Evolutionary conservation across 345 rosid genomes (phyloP).

Genomic region (Balakata baccata): DNA sequence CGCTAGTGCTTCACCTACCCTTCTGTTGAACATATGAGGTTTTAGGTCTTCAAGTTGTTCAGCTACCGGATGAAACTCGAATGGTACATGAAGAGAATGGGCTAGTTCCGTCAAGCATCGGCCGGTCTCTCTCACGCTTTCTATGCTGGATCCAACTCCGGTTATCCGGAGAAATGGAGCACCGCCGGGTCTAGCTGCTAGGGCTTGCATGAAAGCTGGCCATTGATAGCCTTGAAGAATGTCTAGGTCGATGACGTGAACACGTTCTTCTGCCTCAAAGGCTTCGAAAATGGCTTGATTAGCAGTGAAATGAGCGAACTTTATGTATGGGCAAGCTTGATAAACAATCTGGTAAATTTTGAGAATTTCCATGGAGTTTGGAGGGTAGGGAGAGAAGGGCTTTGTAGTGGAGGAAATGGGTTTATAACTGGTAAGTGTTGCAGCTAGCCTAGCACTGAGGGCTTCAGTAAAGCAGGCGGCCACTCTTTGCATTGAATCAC

Average conservation of each 20-base stretch:
- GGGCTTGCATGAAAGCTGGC: slow-evolving; percentile 81
- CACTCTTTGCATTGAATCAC: slow-evolving; percentile 67
- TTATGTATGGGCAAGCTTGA: slow-evolving; percentile 65
- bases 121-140: slow-evolving; percentile 50
- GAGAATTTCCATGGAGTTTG: slow-evolving; percentile 51
- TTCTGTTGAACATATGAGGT: slow-evolving; percentile 62
- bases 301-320: slow-evolving; percentile 70
- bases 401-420: slow-evolving; percentile 30
- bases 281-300: slow-evolving; percentile 71
- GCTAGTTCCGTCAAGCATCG: slow-evolving; percentile 59
- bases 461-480: slow-evolving; percentile 71
- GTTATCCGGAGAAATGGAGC: slow-evolving; percentile 63
- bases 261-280: slow-evolving; percentile 69
- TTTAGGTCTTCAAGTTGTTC: slow-evolving; percentile 54
- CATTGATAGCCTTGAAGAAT: slow-evolving; percentile 73
- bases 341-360: slow-evolving; percentile 60
- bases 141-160: slow-evolving; percentile 46
- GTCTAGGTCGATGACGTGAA: slow-evolving; percentile 63
- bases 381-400: slow-evolving; percentile 44
- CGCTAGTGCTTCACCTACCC: slow-evolving; percentile 63
- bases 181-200: slow-evolving; percentile 54
- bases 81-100: slow-evolving; percentile 59
- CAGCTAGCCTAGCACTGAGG: slow-evolving; percentile 49
- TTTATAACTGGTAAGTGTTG: slow-evolving; percentile 38
- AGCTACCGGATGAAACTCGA: slow-evolving; percentile 57